phyloP scores from a whole-genome alignment of 495 filamentous ascomycete species.

The Penicillium bovifimosum region DNA sequence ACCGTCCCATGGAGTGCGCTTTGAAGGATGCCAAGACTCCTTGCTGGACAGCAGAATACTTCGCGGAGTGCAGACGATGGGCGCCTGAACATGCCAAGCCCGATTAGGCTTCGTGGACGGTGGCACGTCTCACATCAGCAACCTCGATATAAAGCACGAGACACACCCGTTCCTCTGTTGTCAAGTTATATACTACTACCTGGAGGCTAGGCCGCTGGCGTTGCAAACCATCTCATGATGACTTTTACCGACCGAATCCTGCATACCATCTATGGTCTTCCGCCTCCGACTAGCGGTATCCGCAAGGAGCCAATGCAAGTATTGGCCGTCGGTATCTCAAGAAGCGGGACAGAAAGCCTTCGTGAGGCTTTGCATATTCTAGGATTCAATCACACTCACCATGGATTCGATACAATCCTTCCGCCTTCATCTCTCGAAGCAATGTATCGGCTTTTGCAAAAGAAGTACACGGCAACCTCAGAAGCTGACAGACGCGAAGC shows the following conservation, averaged over 20 bases:
- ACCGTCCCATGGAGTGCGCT: too few species aligned
- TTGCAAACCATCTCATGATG: neutral
- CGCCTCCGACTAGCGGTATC: constrained; percentile 3
- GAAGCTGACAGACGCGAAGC: neutral
- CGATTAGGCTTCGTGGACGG: neutral
- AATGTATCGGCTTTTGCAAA: constrained; percentile 13
- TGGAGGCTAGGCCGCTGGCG: too few species aligned
- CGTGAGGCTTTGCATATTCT: constrained; percentile 22
- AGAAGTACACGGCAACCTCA: constrained; percentile 14
- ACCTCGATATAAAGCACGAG: neutral
- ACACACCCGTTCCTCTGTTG: neutral
- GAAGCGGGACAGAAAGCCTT: constrained; percentile 27
- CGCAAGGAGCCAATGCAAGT: constrained; percentile 22
- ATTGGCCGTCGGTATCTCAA: constrained; percentile 24
- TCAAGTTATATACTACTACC: too few species aligned
- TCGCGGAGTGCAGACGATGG: too few species aligned
- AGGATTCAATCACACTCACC: constrained; percentile 19
- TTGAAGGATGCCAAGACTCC: too few species aligned
- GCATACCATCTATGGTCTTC: constrained; percentile 14
- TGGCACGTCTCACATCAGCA: neutral
- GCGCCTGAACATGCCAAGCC: neutral
- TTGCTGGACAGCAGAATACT: too few species aligned
- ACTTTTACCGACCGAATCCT: neutral
- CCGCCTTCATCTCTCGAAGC: constrained; percentile 12
- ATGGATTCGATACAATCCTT: constrained; percentile 23